Conservation (phyloP, 2,329 filamentous ascomycete genomes). For the Leptographium radiaticola region DNA sequence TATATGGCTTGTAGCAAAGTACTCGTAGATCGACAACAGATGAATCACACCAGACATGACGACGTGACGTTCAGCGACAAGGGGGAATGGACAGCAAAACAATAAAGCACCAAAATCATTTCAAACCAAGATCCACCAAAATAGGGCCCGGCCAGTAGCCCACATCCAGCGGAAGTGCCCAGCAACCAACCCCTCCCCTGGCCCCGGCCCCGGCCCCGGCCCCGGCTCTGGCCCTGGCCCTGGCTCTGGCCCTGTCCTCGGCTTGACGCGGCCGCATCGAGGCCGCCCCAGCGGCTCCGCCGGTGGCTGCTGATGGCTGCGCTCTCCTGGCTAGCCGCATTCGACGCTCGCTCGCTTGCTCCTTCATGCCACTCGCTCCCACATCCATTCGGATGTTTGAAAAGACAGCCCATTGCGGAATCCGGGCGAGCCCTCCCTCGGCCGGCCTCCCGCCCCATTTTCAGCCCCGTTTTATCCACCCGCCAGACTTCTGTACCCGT, state of each 20-base stretch:
- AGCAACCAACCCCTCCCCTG: neutral
- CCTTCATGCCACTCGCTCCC: neutral
- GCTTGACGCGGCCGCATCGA: neutral
- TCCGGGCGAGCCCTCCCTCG: no score
- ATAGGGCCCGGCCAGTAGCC: neutral
- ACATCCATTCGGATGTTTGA: neutral
- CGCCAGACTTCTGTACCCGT: neutral
- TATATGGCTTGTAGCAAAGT: neutral
- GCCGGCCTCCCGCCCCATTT: neutral
- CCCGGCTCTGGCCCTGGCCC: neutral
- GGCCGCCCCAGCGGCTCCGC: no score
- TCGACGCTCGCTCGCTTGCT: neutral
- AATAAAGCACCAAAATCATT: neutral
- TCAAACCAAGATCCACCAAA: neutral
- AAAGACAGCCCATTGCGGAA: no score
- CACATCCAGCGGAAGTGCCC: neutral
- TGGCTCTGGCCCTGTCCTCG: neutral
- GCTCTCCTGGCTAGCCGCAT: neutral
- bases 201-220: no score
- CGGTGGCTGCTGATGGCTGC: neutral
- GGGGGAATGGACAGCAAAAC: neutral
- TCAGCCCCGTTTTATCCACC: neutral
- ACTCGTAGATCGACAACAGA: neutral
- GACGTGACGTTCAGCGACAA: neutral
- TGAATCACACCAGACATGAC: no score